These are phyloP conservation scores for Coprinellus aureogranulatus DNA, from an alignment of 768 basidiomycete genomes.

Conservation along the genomic window DNA sequence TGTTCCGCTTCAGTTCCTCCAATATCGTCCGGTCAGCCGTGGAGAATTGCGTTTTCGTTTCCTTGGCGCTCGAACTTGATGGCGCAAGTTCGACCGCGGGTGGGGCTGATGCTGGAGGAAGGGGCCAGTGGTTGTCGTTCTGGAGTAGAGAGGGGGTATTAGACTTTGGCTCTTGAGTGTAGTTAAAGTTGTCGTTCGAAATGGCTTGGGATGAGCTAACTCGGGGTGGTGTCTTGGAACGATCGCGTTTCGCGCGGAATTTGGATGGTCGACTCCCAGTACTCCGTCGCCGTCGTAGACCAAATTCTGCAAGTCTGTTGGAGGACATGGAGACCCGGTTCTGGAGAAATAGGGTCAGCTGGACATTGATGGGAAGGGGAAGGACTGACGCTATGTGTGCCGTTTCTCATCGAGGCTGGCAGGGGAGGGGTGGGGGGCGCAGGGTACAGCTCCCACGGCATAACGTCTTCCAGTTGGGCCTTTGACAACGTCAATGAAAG, in stretches of 20 bases:
- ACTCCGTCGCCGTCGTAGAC: slow-evolving; percentile 19
- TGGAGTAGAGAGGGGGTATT: neutral
- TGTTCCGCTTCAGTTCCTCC: slow-evolving; percentile 51
- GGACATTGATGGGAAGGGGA: neutral
- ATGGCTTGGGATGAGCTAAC: slow-evolving; percentile 2
- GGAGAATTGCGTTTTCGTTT: slow-evolving; percentile 40
- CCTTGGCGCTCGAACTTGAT: neutral
- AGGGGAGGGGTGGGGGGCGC: slow-evolving; percentile 15
- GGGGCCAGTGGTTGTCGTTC: neutral
- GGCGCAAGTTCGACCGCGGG: neutral
- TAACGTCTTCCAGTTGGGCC: slow-evolving; percentile 27
- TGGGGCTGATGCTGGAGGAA: neutral
- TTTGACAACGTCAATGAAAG: slow-evolving; percentile 20
- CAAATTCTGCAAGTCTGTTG: slow-evolving; percentile 24
- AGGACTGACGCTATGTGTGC: slow-evolving; percentile 11
- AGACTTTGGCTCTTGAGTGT: neutral
- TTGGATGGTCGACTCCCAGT: slow-evolving; percentile 12
- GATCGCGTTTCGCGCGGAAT: neutral
- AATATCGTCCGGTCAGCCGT: slow-evolving; percentile 63
- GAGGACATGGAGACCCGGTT: slow-evolving; percentile 26
- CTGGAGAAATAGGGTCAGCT: slow-evolving; percentile 13
- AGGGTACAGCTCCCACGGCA: slow-evolving; percentile 31
- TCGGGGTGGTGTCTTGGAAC: neutral
- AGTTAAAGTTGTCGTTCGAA: neutral
- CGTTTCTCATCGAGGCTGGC: slow-evolving; percentile 6